Evolutionary conservation across 176 grass and related monocot species (phyloP).

Genomic region (Saccharum spontaneum): DNA sequence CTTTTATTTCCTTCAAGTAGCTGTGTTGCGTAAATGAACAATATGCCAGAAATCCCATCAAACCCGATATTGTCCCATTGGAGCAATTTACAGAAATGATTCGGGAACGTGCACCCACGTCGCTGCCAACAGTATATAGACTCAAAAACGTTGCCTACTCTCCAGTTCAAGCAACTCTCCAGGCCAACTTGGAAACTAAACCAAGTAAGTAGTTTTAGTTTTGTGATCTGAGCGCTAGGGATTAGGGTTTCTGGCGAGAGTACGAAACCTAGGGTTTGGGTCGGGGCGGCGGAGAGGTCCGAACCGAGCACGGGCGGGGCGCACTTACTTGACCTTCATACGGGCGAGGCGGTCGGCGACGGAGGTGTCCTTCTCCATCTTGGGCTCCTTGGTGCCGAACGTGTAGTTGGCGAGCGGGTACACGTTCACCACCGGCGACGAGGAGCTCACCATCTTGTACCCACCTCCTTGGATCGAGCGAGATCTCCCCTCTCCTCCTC

Average conservation of each 20-base stretch:
- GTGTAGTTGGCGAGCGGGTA: constrained; percentile 99
- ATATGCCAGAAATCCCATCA: not conserved
- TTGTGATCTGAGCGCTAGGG: constrained; percentile 19
- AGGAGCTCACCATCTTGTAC: constrained; percentile 45
- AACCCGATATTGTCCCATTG: not conserved
- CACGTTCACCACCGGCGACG: constrained; percentile 69
- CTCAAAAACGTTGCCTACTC: not conserved
- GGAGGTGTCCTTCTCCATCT: constrained; percentile 99
- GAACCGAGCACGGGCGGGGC: too few relatives aligned
- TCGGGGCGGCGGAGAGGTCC: not conserved
- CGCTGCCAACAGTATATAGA: not conserved
- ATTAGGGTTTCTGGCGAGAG: constrained; percentile 18
- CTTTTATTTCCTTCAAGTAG: not conserved
- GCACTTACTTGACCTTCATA: constrained; percentile 96
- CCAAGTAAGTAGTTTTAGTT: not conserved
- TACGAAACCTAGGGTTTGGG: constrained; percentile 4
- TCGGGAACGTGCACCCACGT: not conserved
- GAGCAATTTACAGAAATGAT: not conserved
- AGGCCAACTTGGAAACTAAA: not conserved
- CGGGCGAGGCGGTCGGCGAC: constrained; percentile 96
- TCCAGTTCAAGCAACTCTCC: not conserved
- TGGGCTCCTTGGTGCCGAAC: constrained; percentile 98
- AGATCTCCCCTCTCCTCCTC: not conserved
- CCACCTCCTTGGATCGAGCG: not conserved
- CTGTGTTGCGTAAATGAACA: not conserved